Evolutionary conservation across 1,284 basidiomycete genomes (phyloP).

Genomic region (Blastosporella zonata): DNA sequence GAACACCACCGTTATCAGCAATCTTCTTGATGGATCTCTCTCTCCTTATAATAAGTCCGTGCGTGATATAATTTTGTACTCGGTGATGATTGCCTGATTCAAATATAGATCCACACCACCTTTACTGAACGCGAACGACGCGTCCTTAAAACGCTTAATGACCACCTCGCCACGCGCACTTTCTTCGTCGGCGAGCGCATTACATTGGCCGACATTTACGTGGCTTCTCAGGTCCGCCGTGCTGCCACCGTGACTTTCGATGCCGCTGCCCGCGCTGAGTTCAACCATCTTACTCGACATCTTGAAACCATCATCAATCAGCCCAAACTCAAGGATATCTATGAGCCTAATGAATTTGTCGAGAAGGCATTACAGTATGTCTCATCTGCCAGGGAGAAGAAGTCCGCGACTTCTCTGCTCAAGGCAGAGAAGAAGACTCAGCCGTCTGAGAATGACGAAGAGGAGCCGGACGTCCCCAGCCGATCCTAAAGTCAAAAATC

Average conservation of each 20-base stretch:
- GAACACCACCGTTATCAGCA: slow-evolving; percentile 34
- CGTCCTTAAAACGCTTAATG: slow-evolving; percentile 66
- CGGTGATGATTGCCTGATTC: too few relatives aligned
- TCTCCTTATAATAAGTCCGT: slow-evolving; percentile 65
- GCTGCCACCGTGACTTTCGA: slow-evolving; percentile 58
- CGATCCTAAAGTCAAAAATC: slow-evolving; percentile 82
- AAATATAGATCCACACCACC: slow-evolving; percentile 50
- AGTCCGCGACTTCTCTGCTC: slow-evolving; percentile 47
- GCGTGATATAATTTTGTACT: too few relatives aligned
- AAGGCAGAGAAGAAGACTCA: slow-evolving; percentile 65
- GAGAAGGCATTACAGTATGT: slow-evolving; percentile 69
- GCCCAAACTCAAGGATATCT: slow-evolving; percentile 68
- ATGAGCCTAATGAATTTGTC: slow-evolving; percentile 55
- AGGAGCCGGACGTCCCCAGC: slow-evolving; percentile 54
- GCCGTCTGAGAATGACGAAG: slow-evolving; percentile 55
- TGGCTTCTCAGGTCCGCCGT: slow-evolving; percentile 60
- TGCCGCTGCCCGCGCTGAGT: slow-evolving; percentile 58
- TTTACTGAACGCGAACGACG: slow-evolving; percentile 53
- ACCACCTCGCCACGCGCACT: slow-evolving; percentile 75
- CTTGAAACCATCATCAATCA: slow-evolving; percentile 85
- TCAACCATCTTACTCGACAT: slow-evolving; percentile 82
- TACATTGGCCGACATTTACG: slow-evolving; percentile 85
- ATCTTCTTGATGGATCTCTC: slow-evolving; percentile 37
- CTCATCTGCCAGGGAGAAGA: slow-evolving; percentile 72
- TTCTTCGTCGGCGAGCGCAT: slow-evolving; percentile 94